These are phyloP conservation scores for Nakazawaea molendinolei DNA, from an alignment of 805 yeast species.

Conservation along the genomic window DNA sequence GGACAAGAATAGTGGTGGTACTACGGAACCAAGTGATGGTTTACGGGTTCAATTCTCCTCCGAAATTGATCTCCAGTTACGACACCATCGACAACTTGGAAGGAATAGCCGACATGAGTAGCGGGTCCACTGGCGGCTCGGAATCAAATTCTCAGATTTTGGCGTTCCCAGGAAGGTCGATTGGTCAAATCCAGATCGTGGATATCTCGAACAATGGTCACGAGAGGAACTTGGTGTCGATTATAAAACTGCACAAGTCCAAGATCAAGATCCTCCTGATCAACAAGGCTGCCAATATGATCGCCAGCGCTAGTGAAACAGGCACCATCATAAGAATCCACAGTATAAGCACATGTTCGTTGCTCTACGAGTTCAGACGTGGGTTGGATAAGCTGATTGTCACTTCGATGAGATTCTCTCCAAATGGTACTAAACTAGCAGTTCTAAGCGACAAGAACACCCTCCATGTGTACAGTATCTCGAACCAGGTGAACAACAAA, in stretches of 20 bases:
- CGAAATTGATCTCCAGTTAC: constrained; percentile 53
- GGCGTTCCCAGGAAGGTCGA: constrained; percentile 71
- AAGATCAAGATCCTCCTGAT: constrained; percentile 56
- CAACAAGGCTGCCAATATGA: constrained; percentile 54
- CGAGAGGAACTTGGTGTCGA: constrained; percentile 55
- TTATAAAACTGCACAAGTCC: constrained; percentile 73
- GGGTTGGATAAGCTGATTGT: constrained; percentile 83
- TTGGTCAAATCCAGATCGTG: constrained; percentile 77
- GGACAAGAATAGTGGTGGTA: constrained; percentile 71
- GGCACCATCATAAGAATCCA: constrained; percentile 79
- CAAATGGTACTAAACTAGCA: constrained; percentile 69
- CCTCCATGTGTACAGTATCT: constrained; percentile 67
- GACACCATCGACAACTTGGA: constrained; percentile 59
- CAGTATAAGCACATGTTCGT: constrained; percentile 58
- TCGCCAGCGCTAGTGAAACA: constrained; percentile 76
- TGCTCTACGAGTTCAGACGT: constrained; percentile 79
- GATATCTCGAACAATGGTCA: constrained; percentile 63
- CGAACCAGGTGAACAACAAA: constrained; percentile 28
- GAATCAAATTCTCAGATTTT: constrained; percentile 33
- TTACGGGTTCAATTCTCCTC: constrained; percentile 78
- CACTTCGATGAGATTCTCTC: constrained; percentile 79
- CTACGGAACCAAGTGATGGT: constrained; percentile 61
- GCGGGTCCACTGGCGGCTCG: constrained; percentile 13
- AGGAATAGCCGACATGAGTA: constrained; percentile 57
- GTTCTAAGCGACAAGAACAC: constrained; percentile 87